Conservation (phyloP, 495 filamentous ascomycete genomes). For the Aspergillus olivimuriae region DNA sequence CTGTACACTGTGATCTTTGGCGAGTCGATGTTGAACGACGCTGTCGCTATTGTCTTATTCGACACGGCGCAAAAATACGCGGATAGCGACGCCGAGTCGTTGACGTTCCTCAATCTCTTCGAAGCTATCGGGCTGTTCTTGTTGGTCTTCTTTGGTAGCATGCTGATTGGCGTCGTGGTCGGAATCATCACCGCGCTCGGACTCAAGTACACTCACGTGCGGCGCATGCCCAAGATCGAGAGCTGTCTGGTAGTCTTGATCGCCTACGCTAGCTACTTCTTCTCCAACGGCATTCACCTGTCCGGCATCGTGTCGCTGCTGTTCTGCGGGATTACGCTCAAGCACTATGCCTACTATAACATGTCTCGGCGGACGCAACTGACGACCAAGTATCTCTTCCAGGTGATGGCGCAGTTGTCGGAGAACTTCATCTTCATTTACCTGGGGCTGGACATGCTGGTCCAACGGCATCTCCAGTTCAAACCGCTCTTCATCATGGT, state of each 20-base stretch:
- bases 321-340: conserved; percentile 96
- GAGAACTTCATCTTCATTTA: conserved; percentile 99
- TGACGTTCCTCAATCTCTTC: conserved; percentile 71
- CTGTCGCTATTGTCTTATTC: conserved; percentile 96
- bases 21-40: conserved; percentile 96
- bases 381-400: conserved; percentile 97
- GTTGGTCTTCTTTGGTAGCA: conserved; percentile 89
- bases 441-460: conserved; percentile 88
- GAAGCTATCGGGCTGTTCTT: conserved; percentile 93
- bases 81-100: conserved; percentile 51
- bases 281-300: conserved; percentile 88
- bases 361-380: conserved; percentile 97
- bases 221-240: conserved; percentile 92
- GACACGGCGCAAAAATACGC: conserved; percentile 89
- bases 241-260: conserved; percentile 90
- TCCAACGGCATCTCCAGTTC: conserved; percentile 77
- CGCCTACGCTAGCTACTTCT: conserved; percentile 94
- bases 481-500: conserved; percentile 95
- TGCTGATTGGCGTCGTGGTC: conserved; percentile 79
- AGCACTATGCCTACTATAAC: conserved; percentile 99
- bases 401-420: conserved; percentile 86
- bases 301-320: conserved; percentile 95
- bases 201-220: conserved; percentile 87
- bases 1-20: conserved; percentile 98
- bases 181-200: conserved; percentile 81